Base-by-base conservation (phyloP, 164 flowering plant genomes). In the Stephania yunnanensis region DNA sequence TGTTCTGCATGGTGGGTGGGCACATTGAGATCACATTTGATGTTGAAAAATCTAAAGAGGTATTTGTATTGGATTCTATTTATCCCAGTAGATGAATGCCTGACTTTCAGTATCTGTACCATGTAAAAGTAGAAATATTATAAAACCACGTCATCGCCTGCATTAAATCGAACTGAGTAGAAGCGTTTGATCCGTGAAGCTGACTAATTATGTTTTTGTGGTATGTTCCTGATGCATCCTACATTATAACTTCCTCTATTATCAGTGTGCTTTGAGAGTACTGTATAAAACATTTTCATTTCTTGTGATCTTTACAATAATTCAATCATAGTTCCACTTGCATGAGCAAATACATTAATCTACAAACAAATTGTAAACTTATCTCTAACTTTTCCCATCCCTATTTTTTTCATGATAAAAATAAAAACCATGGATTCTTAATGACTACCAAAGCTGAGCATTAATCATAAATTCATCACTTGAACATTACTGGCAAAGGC, bases 401-500 rank as follows among this genome's bases (percentile, higher is more conserved):
- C 44, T 65, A 8, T 50, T 42, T 69, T 36, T 75, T 55, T 45
- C 73, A 75, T 58, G 42, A 36, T 36, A 36, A 36, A 36, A 36
- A 36, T 4, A 36, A 45, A 19, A 20, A 45, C 46, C 15, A 30
- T 30, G 46, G 13, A 20, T 25, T 9, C 44, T 74, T 66, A 67
- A 44, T 42, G 4, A 63, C 66, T 31, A 74, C 61, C 71, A 25
- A 31, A 36, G 31, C 20, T 12, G 12, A 74, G 50, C 71, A 4
- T 53, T 75, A 75, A 20, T 75, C 69, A 75, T 31, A 70, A 20
- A 50, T 11, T 68, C 46, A 72, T 66, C 45, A 68, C 66, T 29
- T 29, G 58, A 64, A 46, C 5, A 70, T 72, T 76, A 80, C 79
- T 1, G 90, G 88, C 5, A 87, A 73, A 46, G 87, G 84, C 74